phyloP scores from a whole-genome alignment of 495 filamentous ascomycete species.

The Lophiostoma macrostomum region DNA sequence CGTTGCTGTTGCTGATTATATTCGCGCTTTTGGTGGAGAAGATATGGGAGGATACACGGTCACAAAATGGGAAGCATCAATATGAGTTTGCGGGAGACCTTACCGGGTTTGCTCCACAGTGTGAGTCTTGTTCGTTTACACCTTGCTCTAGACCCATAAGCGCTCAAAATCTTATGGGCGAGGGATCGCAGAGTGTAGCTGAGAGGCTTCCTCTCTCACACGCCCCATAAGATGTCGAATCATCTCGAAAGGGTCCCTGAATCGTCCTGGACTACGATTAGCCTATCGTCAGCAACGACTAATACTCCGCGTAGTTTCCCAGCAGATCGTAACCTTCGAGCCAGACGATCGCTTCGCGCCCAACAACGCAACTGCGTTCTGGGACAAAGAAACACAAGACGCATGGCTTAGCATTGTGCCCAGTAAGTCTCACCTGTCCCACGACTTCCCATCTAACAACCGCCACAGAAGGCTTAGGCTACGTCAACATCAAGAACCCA shows the following conservation, averaged over 20 bases:
- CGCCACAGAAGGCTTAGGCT: constrained; percentile 45
- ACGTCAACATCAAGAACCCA: constrained; percentile 47
- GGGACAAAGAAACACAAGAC: constrained; percentile 40
- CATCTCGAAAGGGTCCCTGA: too few relatives aligned
- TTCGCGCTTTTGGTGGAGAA: constrained; percentile 18
- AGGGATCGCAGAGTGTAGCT: too few relatives aligned
- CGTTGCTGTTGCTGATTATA: constrained; percentile 15
- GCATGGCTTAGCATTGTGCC: constrained; percentile 48
- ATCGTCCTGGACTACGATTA: too few relatives aligned
- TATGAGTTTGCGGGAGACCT: constrained; percentile 20
- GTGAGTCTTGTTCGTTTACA: too few relatives aligned
- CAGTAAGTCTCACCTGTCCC: constrained; percentile 31
- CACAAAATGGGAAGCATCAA: constrained; percentile 2
- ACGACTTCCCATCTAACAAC: neutral
- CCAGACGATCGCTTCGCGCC: constrained; percentile 46
- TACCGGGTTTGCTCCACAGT: constrained; percentile 19
- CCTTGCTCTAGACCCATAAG: too few relatives aligned
- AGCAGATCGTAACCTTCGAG: constrained; percentile 42
- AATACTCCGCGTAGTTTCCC: constrained; percentile 35
- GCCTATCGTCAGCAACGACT: too few relatives aligned
- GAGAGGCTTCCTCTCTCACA: too few relatives aligned
- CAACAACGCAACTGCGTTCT: constrained; percentile 46
- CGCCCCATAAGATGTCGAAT: too few relatives aligned
- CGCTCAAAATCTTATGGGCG: too few relatives aligned
- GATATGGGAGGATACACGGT: constrained; percentile 1